Base-by-base conservation (phyloP, 2,329 filamentous ascomycete genomes). In the Eutypella sp. region DNA sequence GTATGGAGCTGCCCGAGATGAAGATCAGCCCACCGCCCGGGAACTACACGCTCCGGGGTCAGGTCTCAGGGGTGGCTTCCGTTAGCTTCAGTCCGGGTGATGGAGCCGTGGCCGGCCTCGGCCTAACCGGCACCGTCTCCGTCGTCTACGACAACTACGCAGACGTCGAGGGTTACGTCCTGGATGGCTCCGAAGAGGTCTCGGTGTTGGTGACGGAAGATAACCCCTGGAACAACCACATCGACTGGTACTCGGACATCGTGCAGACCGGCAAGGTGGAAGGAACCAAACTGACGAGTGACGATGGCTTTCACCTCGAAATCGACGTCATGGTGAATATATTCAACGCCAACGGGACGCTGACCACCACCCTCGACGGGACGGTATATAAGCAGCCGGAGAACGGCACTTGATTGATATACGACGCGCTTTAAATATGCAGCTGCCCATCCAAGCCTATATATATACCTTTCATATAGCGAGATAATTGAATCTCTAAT, bases 161-260 rank as follows among this genome's bases (percentile, higher is more conserved):
- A 1, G 63, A 71, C 37, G 61, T 67, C 24, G 63, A 61, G 0
- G 15, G 50, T 0, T 55, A 62, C 29, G 51, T 65, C 4, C 47
- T 71, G 1, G 49, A 60, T 10, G 69, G 69, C 0, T 45, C 25
- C 3, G 69, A 72, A 44, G 60, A 62, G 6, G 63, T 69, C 3
- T 65, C 60, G 1, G 38, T 48, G 1, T n/a, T n/a, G n/a, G n/a
- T n/a, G n/a, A 51, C 45, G 1, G 47, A 55, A 10, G 40, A 54
- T 9, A 50, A 52, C 20, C 20, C 54, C n/a, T 61, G 57, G 15
- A 40, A 56, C 24, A 60, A 58, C 44, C 31, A 52, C 13, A 36
- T 70, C 0, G 59, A 67, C 33, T 72, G 67, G 67, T 64, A 54
- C 18, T 73, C 68, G 1, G 57, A 72, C 45, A 47, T 72, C 1